A percentile compares a stretch with the other conserved stretches of the same genome.
phyloP scores from a whole-genome alignment of 2,329 filamentous ascomycete genomes.

The Botrytis deweyae region DNA sequence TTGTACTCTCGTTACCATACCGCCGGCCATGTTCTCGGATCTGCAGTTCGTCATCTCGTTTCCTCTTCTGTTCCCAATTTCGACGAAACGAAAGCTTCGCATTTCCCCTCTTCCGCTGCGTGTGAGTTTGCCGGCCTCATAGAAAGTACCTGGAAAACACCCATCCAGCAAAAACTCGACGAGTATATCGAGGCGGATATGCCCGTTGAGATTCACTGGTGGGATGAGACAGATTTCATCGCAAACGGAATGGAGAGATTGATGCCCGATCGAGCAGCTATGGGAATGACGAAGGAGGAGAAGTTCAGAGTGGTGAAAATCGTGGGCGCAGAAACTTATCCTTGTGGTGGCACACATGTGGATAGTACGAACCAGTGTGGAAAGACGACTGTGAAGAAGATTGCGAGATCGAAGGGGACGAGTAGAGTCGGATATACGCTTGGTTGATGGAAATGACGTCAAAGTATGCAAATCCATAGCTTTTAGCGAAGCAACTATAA shows the following conservation, averaged over 20 bases:
- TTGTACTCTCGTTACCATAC: slow-evolving; percentile 71
- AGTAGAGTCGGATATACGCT: slow-evolving; percentile 50
- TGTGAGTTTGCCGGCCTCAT: slow-evolving; percentile 70
- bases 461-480: neutral
- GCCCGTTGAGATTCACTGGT: slow-evolving; percentile 65
- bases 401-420: slow-evolving; percentile 61
- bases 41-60: slow-evolving; percentile 59
- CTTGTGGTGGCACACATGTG: slow-evolving; percentile 75
- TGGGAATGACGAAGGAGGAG: slow-evolving; percentile 47
- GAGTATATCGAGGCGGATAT: slow-evolving; percentile 55
- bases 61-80: slow-evolving; percentile 50
- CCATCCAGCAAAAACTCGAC: slow-evolving; percentile 61
- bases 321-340: slow-evolving; percentile 66
- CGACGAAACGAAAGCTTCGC: slow-evolving; percentile 70
- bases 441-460: neutral
- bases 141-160: slow-evolving; percentile 58
- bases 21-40: slow-evolving; percentile 69
- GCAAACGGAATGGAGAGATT: slow-evolving; percentile 54
- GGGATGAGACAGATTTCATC: slow-evolving; percentile 62
- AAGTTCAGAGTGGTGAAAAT: slow-evolving; percentile 66
- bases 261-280: slow-evolving; percentile 49
- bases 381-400: slow-evolving; percentile 64
- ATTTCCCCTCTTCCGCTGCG: slow-evolving; percentile 65
- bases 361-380: slow-evolving; percentile 57
- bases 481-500: neutral